phyloP scores from a whole-genome alignment of 2,329 filamentous ascomycete species.

The Aspergillus sp. region DNA sequence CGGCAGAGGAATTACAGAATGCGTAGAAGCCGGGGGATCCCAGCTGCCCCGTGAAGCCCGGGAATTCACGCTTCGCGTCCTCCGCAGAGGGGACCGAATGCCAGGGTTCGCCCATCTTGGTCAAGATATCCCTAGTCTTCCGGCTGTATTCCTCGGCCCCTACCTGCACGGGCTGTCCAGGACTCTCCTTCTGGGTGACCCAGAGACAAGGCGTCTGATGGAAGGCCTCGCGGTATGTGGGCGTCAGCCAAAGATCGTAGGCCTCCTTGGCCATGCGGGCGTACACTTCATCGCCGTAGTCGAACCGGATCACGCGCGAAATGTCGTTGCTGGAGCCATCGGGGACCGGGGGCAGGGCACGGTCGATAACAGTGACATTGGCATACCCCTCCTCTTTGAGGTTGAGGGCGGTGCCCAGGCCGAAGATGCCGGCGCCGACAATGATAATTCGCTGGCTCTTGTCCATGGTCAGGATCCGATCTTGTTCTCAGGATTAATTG shows the following conservation, averaged over 20 bases:
- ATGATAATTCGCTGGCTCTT: slow-evolving; percentile 20
- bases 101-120: slow-evolving; percentile 18
- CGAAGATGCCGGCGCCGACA: slow-evolving; percentile 21
- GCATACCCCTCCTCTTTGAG: slow-evolving; percentile 18
- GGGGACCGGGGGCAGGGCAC: slow-evolving; percentile 26
- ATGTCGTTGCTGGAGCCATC: slow-evolving; percentile 36
- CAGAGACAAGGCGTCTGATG: slow-evolving; percentile 18
- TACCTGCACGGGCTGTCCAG: slow-evolving; percentile 13
- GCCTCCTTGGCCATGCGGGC: slow-evolving; percentile 61
- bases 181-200: slow-evolving; percentile 15
- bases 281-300: slow-evolving; percentile 73
- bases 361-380: slow-evolving; percentile 24
- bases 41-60: slow-evolving; percentile 12
- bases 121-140: slow-evolving; percentile 16
- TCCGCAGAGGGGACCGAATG: slow-evolving; percentile 11
- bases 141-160: slow-evolving; percentile 14
- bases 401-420: slow-evolving; percentile 18
- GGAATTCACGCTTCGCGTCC: slow-evolving; percentile 14
- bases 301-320: slow-evolving; percentile 31
- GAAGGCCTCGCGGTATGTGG: slow-evolving; percentile 25
- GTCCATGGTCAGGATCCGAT: slow-evolving; percentile 7
- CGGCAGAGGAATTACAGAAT: slow-evolving; percentile 19
- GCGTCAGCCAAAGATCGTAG: slow-evolving; percentile 54
- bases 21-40: slow-evolving; percentile 16
- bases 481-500: no score